Base-by-base conservation (phyloP, 768 basidiomycete species). In the Lactifluus pinguis region DNA sequence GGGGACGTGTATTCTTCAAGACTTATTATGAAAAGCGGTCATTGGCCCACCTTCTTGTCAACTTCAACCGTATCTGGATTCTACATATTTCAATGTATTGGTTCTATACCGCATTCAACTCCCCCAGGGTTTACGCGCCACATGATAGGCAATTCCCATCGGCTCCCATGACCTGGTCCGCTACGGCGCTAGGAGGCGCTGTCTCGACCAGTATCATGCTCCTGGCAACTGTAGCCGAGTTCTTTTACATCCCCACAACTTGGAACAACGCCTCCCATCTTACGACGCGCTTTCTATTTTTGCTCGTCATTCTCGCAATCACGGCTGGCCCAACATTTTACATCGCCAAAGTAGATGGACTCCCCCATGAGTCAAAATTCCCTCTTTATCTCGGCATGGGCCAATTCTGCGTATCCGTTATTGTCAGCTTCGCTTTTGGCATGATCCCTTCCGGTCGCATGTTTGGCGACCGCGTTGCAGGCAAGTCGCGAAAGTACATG, bases 1-100 rank as follows among this genome's bases (percentile, higher is more conserved):
- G 97, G 97, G 85, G 83, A 69, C 82, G 83, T 53, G 92, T 92
- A 47, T 98, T 98, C 76, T 98, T 98, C 84, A 99, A 99, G 79
- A 99, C 97, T 6, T 99, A 95, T 75, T 92, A 84, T 66, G 97
- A 99, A 76, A 94, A 95, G 71, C 92, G 97, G 21, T 97, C 95
- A 45, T 81, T 80, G 60, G 85, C 87, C 14, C 97, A 99, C 74
- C 82, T 98, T 41, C 81, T 98, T 65, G 93, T 98, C 79, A 98
- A 99, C 76, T 99, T 99, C 78, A 99, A 99, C 74, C 92, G 97
- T 44, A 82, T 99, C 70, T 99, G 97, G 97, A 92, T 99, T 68
- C 79, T 95, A 59, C 97, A 99, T 70, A 79, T 99, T 61, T 81
- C 94, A 8, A 75, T 95, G 55, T 98, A 85, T 77, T 99, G 91